These are phyloP conservation scores for Hypoxylon sp. DNA, from an alignment of 2,329 filamentous ascomycete species.

Conservation along the genomic window DNA sequence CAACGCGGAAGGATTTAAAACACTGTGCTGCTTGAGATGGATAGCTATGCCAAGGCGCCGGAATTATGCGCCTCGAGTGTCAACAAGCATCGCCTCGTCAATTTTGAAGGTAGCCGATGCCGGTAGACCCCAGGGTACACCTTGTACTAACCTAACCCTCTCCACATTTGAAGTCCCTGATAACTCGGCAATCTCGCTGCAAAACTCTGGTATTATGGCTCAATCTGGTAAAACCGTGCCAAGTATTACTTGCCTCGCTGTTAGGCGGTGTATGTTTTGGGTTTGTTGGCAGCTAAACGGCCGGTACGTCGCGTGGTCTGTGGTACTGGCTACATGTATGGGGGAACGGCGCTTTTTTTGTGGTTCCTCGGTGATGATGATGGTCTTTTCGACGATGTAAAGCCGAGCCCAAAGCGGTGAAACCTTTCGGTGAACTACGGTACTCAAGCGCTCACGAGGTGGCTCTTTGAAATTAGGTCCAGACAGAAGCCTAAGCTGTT, in stretches of 20 bases:
- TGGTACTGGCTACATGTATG: conserved; percentile 16
- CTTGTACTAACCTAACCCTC: conserved; percentile 45
- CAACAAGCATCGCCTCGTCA: conserved; percentile 32
- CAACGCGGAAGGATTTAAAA: conserved; percentile 13
- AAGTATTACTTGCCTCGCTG: conserved; percentile 22
- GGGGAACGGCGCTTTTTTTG: conserved; percentile 17
- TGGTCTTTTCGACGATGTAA: conserved; percentile 5
- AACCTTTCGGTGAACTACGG: conserved; percentile 19
- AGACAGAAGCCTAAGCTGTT: background rate
- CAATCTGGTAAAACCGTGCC: conserved; percentile 25
- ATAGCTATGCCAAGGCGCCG: conserved; percentile 34
- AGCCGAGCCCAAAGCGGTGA: conserved; percentile 7
- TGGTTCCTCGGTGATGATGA: conserved; percentile 8
- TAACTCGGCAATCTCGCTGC: conserved; percentile 41
- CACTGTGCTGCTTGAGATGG: conserved; percentile 20
- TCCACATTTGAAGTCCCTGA: conserved; percentile 36
- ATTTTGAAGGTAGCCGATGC: conserved; percentile 40
- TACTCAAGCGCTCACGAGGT: conserved; percentile 1
- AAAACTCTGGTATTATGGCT: conserved; percentile 16
- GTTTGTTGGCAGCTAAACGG: conserved; percentile 12
- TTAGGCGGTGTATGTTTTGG: conserved; percentile 32
- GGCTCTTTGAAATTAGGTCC: too few relatives aligned
- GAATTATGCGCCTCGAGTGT: conserved; percentile 27
- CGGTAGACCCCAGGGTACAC: conserved; percentile 25
- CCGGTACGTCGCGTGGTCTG: conserved; percentile 23